These are phyloP conservation scores for Talaromyces verruculosus DNA, from an alignment of 2,329 filamentous ascomycete genomes.

Conservation along the genomic window DNA sequence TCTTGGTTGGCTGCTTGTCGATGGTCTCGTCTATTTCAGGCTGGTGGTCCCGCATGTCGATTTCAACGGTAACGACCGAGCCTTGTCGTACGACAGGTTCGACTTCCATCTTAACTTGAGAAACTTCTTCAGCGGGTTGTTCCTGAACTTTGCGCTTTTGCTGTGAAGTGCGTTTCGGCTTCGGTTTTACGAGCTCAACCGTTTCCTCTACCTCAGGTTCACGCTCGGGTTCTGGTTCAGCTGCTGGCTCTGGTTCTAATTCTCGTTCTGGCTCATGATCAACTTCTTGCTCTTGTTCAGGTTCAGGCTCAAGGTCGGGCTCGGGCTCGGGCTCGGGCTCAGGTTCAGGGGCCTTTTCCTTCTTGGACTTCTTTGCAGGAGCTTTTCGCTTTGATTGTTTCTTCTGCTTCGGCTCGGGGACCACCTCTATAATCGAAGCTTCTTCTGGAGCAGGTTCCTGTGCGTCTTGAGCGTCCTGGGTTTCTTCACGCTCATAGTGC, in stretches of 20 bases:
- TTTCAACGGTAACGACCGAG: constrained; percentile 34
- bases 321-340: constrained; percentile 3
- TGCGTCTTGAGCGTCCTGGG: not conserved
- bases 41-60: constrained; percentile 32
- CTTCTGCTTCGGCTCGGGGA: constrained; percentile 16
- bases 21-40: constrained; percentile 33
- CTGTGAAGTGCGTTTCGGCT: constrained; percentile 1
- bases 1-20: constrained; percentile 28
- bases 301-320: not conserved
- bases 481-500: not conserved
- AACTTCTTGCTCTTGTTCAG: constrained; percentile 14
- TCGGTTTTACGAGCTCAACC: not conserved
- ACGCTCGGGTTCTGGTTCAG: constrained; percentile 7
- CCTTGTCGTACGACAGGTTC: constrained; percentile 25
- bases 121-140: not conserved
- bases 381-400: constrained; percentile 23
- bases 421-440: not conserved
- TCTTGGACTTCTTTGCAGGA: constrained; percentile 22
- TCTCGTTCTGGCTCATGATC: constrained; percentile 1
- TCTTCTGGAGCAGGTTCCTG: not conserved
- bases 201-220: not conserved
- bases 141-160: not conserved
- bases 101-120: not conserved
- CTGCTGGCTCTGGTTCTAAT: constrained; percentile 22
- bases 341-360: constrained; percentile 10